These are phyloP conservation scores for Hanseniaspora mollemarum DNA, from an alignment of 805 yeast species.

Conservation along the genomic window DNA sequence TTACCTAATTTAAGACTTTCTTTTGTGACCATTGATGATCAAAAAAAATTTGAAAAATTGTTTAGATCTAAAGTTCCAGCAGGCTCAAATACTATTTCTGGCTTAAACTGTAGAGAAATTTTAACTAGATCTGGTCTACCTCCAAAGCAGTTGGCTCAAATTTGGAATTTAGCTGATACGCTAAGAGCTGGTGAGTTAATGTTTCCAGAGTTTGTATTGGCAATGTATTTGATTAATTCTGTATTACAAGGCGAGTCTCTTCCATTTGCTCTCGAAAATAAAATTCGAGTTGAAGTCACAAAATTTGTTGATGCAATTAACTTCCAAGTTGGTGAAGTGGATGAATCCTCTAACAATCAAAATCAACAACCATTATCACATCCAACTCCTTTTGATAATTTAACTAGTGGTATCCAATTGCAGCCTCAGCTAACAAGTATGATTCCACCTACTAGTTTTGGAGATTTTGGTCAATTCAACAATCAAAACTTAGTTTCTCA, in stretches of 20 bases:
- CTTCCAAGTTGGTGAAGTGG: slow-evolving; percentile 56
- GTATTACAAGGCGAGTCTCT: slow-evolving; percentile 67
- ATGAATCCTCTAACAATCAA: slow-evolving; percentile 18
- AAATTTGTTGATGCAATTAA: slow-evolving; percentile 84
- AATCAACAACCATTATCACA: slow-evolving; percentile 11
- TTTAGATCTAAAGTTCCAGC: slow-evolving; percentile 65
- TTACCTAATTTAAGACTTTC: slow-evolving; percentile 70
- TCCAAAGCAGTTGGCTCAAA: slow-evolving; percentile 65
- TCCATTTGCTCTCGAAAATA: slow-evolving; percentile 61
- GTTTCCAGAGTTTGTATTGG: slow-evolving; percentile 89
- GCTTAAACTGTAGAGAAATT: slow-evolving; percentile 67
- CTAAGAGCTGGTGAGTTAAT: slow-evolving; percentile 71
- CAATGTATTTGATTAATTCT: slow-evolving; percentile 74
- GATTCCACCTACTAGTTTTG: slow-evolving; percentile 32
- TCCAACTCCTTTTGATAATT: slow-evolving; percentile 35
- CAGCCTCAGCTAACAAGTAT: slow-evolving; percentile 34
- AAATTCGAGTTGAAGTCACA: slow-evolving; percentile 69
- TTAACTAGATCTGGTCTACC: slow-evolving; percentile 67
- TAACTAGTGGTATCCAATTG: slow-evolving; percentile 23
- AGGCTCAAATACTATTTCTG: slow-evolving; percentile 42
- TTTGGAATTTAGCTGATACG: slow-evolving; percentile 88
- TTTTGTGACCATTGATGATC: slow-evolving; percentile 76
- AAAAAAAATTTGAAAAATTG: slow-evolving; percentile 71
- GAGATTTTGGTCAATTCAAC: slow-evolving; percentile 20
- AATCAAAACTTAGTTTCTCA: slow-evolving; percentile 31